Evolutionary conservation across 495 filamentous ascomycete genomes (phyloP), one percentile per base, ranked within the genome.

Genomic region (Penicillium longicatenatum): DNA sequence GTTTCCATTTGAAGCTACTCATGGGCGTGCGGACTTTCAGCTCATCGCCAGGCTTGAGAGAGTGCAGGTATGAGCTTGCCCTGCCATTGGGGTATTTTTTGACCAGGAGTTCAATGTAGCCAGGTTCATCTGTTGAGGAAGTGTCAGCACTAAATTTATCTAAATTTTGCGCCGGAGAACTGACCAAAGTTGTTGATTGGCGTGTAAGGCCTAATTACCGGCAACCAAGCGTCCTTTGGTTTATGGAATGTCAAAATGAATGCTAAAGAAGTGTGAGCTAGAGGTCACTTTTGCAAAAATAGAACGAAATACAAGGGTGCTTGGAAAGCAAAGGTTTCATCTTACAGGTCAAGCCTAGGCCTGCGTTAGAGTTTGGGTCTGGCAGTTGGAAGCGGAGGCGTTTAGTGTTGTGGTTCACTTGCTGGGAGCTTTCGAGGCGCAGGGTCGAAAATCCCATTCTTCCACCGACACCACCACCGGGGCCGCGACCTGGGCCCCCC

Each of bases 401-500:
- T 64, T 87, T 89, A 5, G 84, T 87, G 59, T 89, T 85, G 70
- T 86, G 84, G 64, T 84, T 88, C 50, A 89, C 76, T 2, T 70
- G 58, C 61, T 87, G 77, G 48, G 78, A 74, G 64, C 82, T 84
- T 41, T 70, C 62, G 20, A 74, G 21, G 7, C 70, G 70, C 24
- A 73, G 47, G 0, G 66, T 65, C 1, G 62, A 69, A 19, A 67
- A 61, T 1, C 64, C 63, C 17, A 31, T n/a, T n/a, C n/a, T n/a
- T n/a, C n/a, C n/a, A n/a, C n/a, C n/a, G n/a, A n/a, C n/a, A n/a
- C n/a, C n/a, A n/a, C n/a, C n/a, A n/a, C n/a, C n/a, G n/a, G n/a
- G n/a, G n/a, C n/a, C n/a, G n/a, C n/a, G n/a, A n/a, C n/a, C n/a
- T n/a, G n/a, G n/a, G n/a, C n/a, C n/a, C n/a, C n/a, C n/a, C n/a